Conservation (phyloP, 306 rosid species). For the Trichosanthes cucumerina region DNA sequence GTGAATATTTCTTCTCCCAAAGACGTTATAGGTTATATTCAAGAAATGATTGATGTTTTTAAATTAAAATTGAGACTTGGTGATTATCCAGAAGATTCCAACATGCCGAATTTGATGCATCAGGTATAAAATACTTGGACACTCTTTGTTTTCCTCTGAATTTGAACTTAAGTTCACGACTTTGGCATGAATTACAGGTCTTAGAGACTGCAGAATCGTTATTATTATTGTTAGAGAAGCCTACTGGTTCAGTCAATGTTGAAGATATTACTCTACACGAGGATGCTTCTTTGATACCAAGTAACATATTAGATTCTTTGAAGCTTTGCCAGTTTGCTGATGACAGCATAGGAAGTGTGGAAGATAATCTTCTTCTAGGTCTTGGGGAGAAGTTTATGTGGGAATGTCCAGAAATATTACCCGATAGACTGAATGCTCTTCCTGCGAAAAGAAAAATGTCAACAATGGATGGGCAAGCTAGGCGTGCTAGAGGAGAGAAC, state of each 20-base stretch:
- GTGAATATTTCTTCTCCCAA: slow-evolving; percentile 47
- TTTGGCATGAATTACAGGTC: slow-evolving; percentile 43
- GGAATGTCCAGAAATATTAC: slow-evolving; percentile 94
- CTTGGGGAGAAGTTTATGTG: slow-evolving; percentile 75
- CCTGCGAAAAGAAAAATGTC: slow-evolving; percentile 59
- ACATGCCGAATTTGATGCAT: slow-evolving; percentile 32
- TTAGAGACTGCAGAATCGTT: slow-evolving; percentile 47
- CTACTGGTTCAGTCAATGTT: slow-evolving; percentile 35
- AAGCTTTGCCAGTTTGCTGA: slow-evolving; percentile 45
- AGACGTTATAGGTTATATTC: slow-evolving; percentile 48
- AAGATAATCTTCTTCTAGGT: slow-evolving; percentile 47
- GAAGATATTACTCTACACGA: slow-evolving; percentile 28
- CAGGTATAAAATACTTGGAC: slow-evolving; percentile 41
- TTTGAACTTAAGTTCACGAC: slow-evolving; percentile 16
- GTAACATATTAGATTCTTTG: slow-evolving; percentile 32
- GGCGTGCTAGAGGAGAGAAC: slow-evolving; percentile 88
- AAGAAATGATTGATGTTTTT: slow-evolving; percentile 42
- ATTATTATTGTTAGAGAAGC: slow-evolving; percentile 52
- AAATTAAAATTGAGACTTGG: slow-evolving; percentile 39
- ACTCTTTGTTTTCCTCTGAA: background rate
- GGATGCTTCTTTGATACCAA: slow-evolving; percentile 26
- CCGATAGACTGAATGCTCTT: slow-evolving; percentile 58
- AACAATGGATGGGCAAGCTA: slow-evolving; percentile 49
- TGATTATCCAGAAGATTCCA: slow-evolving; percentile 36
- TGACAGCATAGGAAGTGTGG: slow-evolving; percentile 42